phyloP scores from a whole-genome alignment of 1,284 basidiomycete genomes.

The Meira nashicola region DNA sequence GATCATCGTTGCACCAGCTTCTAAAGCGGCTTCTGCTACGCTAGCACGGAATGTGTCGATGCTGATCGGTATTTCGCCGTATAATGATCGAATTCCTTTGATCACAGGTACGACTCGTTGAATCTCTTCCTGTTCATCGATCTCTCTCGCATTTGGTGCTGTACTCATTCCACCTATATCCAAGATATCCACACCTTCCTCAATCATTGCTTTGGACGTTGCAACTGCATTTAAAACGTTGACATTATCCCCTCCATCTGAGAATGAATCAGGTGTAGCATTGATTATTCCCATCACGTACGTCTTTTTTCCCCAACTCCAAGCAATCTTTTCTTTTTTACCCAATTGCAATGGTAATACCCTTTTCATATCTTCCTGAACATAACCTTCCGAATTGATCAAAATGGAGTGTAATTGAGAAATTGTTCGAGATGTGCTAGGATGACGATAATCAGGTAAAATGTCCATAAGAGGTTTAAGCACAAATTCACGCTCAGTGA shows the following conservation, averaged over 20 bases:
- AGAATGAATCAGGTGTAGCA: conserved; percentile 93
- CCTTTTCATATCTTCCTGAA: conserved; percentile 23
- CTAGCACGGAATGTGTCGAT: conserved; percentile 85
- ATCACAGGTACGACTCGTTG: conserved; percentile 63
- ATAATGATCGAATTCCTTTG: conserved; percentile 27
- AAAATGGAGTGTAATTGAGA: conserved; percentile 40
- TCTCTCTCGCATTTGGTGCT: conserved; percentile 38
- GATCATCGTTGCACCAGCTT: conserved; percentile 83
- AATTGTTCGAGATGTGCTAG: conserved; percentile 36
- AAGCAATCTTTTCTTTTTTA: conserved; percentile 18
- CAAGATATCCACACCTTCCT: conserved; percentile 64
- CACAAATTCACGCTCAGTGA: conserved; percentile 85
- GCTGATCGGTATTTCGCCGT: conserved; percentile 63
- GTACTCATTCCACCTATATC: conserved; percentile 88
- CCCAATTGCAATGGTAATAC: conserved; percentile 24
- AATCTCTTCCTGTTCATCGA: conserved; percentile 63
- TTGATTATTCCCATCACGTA: conserved; percentile 92
- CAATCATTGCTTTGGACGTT: conserved; percentile 42
- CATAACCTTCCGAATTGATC: conserved; percentile 31
- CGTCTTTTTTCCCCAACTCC: conserved; percentile 56
- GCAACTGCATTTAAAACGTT: conserved; percentile 41
- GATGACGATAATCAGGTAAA: conserved; percentile 46
- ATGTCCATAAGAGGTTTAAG: conserved; percentile 75
- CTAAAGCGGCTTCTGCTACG: conserved; percentile 72
- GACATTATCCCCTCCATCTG: conserved; percentile 69